A percentile compares a stretch with the other conserved stretches of the same genome.
Evolutionary conservation across 768 basidiomycete genomes (phyloP).

Genomic region (Kondoa subrosea): DNA sequence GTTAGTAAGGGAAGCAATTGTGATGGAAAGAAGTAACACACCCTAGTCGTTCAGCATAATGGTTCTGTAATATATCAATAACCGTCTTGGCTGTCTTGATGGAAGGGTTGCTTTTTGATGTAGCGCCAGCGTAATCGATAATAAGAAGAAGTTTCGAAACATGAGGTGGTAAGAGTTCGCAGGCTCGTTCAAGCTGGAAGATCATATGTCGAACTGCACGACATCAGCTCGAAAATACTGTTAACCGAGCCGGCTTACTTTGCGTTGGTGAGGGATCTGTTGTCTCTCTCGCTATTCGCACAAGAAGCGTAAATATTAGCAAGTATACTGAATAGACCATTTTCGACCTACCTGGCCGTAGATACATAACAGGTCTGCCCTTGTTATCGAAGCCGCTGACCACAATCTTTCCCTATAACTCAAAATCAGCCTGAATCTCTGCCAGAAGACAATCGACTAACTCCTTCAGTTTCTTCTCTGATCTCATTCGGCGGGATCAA

Average conservation of each 20-base stretch:
- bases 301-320: too few relatives aligned
- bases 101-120: constrained; percentile 65
- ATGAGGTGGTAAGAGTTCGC: constrained; percentile 69
- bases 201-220: constrained; percentile 53
- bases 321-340: too few relatives aligned
- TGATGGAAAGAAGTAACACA: constrained; percentile 36
- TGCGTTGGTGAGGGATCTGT: constrained; percentile 61
- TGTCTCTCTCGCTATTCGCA: constrained; percentile 73
- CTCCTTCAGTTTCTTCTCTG: constrained; percentile 33
- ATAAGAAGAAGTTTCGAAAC: constrained; percentile 69
- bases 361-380: constrained; percentile 71
- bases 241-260: constrained; percentile 1
- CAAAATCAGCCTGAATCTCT: background rate
- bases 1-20: too few relatives aligned
- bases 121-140: constrained; percentile 70
- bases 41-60: constrained; percentile 78
- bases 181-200: constrained; percentile 62
- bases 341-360: too few relatives aligned
- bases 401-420: background rate
- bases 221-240: background rate
- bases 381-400: constrained; percentile 57
- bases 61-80: constrained; percentile 63
- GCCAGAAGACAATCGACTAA: background rate
- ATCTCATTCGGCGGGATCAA: constrained; percentile 38
- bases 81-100: constrained; percentile 62